Evolutionary conservation across 345 rosid genomes (phyloP).

Genomic region (Gynandropsis gynandra): DNA sequence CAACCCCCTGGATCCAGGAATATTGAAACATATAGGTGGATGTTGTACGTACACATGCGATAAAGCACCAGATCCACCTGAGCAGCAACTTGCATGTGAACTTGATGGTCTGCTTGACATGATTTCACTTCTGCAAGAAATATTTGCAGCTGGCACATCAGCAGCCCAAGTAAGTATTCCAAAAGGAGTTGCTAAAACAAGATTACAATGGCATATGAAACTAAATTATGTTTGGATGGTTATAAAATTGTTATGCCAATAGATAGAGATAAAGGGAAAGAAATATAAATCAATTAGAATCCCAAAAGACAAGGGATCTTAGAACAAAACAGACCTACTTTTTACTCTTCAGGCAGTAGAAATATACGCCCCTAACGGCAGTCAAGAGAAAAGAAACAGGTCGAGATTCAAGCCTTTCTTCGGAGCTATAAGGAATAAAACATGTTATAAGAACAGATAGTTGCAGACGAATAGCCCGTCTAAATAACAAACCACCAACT

Average conservation of each 20-base stretch:
- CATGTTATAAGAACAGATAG: constrained; percentile 18
- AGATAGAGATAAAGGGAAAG: no score
- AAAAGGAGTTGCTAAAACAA: constrained; percentile 7
- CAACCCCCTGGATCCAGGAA: constrained; percentile 64
- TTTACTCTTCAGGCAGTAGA: constrained; percentile 4
- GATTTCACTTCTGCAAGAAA: constrained; percentile 5
- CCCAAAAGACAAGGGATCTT: not conserved
- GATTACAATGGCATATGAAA: not conserved
- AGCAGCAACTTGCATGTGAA: constrained; percentile 47
- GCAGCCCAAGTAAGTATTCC: constrained; percentile 10
- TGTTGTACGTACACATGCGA: constrained; percentile 77
- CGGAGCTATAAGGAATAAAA: constrained; percentile 39
- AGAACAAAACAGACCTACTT: not conserved
- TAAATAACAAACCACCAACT: not conserved
- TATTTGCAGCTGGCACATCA: constrained; percentile 20
- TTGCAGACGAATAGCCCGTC: not conserved
- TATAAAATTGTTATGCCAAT: no score
- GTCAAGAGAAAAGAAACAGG: not conserved
- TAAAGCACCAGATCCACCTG: constrained; percentile 58
- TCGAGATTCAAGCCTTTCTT: constrained; percentile 33
- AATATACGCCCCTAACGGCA: constrained; percentile 8
- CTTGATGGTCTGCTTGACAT: constrained; percentile 67
- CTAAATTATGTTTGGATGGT: no score
- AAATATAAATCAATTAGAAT: constrained; percentile 2
- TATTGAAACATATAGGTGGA: constrained; percentile 60